These are phyloP conservation scores for Hypoxylon crocopeplum DNA, from an alignment of 495 filamentous ascomycete species.

Conservation along the genomic window DNA sequence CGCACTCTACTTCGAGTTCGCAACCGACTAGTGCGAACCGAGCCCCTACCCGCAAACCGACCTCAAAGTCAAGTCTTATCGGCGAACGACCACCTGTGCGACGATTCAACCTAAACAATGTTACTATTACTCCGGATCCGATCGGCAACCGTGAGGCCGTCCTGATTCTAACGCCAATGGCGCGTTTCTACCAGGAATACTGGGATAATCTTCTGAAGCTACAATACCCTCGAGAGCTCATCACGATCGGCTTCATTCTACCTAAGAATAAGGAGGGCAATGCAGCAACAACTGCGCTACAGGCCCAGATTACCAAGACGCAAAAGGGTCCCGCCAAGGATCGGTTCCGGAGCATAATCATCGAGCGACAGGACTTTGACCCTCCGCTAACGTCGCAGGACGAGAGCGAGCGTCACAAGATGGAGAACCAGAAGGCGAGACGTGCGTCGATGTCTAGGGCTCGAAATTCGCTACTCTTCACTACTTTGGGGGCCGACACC, in stretches of 20 bases:
- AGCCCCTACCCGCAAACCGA: constrained; percentile 81
- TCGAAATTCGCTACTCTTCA: constrained; percentile 92
- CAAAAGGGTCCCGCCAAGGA: constrained; percentile 79
- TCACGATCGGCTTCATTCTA: constrained; percentile 95
- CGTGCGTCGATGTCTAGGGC: constrained; percentile 91
- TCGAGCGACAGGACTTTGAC: constrained; percentile 94
- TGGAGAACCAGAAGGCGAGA: constrained; percentile 83
- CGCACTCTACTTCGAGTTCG: constrained; percentile 45
- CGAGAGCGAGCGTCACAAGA: constrained; percentile 88
- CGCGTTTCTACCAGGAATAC: constrained; percentile 90
- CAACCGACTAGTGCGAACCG: constrained; percentile 65
- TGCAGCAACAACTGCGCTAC: constrained; percentile 76
- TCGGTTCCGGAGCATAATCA: constrained; percentile 90
- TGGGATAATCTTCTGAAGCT: constrained; percentile 93
- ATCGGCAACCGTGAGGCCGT: constrained; percentile 81
- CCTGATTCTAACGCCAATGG: constrained; percentile 90
- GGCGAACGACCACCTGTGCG: constrained; percentile 82
- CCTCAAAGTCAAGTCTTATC: constrained; percentile 68
- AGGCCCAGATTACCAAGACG: constrained; percentile 82
- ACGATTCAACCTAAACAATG: constrained; percentile 92
- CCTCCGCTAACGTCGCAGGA: constrained; percentile 78
- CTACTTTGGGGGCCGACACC: constrained; percentile 91
- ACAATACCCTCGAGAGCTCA: constrained; percentile 88
- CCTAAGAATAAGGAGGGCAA: constrained; percentile 91
- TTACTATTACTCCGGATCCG: constrained; percentile 79